phyloP scores from a whole-genome alignment of 805 yeast genomes.

The Scheffersomyces stipitis region DNA sequence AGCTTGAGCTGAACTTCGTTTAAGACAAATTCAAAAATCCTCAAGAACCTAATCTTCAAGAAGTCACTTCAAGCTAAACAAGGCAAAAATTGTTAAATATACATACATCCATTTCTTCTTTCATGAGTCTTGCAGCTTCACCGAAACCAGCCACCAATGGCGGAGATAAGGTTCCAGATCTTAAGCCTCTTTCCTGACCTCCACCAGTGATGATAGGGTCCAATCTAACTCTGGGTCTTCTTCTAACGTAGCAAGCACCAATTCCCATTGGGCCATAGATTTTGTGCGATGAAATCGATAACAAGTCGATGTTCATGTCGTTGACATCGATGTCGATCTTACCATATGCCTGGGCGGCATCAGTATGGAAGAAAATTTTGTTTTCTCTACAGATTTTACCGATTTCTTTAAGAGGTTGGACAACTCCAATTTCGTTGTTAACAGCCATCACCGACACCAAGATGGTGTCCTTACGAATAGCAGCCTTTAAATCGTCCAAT shows the following conservation, averaged over 20 bases:
- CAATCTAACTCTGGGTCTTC: constrained; percentile 97
- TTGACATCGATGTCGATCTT: constrained; percentile 92
- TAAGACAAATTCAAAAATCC: too few relatives aligned
- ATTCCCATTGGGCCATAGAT: constrained; percentile 98
- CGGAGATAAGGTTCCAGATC: constrained; percentile 98
- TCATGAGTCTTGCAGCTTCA: constrained; percentile 89
- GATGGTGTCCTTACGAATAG: constrained; percentile 88
- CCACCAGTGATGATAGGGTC: constrained; percentile 97
- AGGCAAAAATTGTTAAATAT: constrained; percentile 1
- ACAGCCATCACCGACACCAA: constrained; percentile 95
- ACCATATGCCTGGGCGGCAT: constrained; percentile 96
- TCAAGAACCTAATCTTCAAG: too few relatives aligned
- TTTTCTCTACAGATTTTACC: constrained; percentile 82
- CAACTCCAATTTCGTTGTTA: constrained; percentile 96
- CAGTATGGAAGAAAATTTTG: constrained; percentile 96
- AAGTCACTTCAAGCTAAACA: not conserved
- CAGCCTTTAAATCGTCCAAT: constrained; percentile 72
- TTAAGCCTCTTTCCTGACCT: constrained; percentile 97
- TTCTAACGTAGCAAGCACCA: constrained; percentile 92
- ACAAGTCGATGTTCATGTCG: constrained; percentile 84
- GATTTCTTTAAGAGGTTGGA: constrained; percentile 93
- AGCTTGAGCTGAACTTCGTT: too few relatives aligned
- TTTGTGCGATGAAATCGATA: constrained; percentile 95
- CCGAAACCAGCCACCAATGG: constrained; percentile 95
- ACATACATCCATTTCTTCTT: constrained; percentile 55